A percentile compares a stretch with the other conserved stretches of the same genome.
These are phyloP conservation scores for Microcyclosporella mali DNA, from an alignment of 2,329 filamentous ascomycete species.

Conservation along the genomic window DNA sequence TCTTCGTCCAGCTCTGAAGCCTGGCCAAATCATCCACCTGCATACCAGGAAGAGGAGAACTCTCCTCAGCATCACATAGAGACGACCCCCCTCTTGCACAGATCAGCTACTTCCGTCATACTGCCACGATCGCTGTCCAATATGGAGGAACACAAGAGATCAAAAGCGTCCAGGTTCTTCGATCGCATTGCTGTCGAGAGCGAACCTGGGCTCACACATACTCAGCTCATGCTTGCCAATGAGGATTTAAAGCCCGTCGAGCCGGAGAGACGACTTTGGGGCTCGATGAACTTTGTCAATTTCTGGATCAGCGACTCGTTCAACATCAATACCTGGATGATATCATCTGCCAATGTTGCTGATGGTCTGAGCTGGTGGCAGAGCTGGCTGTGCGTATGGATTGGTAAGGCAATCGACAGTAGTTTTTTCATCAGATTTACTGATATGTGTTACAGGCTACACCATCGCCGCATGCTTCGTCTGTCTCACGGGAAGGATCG, in stretches of 20 bases:
- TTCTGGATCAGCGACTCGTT: conserved; percentile 79
- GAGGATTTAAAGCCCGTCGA: conserved; percentile 58
- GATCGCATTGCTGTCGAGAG: conserved; percentile 64
- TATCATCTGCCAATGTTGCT: conserved; percentile 79
- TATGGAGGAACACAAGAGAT: conserved; percentile 39
- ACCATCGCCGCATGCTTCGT: conserved; percentile 68
- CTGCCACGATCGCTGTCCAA: neutral
- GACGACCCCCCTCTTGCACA: conserved; percentile 9
- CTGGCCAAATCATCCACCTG: too few species aligned
- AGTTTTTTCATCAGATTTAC: too few species aligned
- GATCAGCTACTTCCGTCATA: neutral
- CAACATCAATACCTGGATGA: conserved; percentile 71
- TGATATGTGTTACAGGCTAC: conserved; percentile 41
- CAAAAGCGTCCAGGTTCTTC: conserved; percentile 35
- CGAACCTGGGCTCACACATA: conserved; percentile 69
- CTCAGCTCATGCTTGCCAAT: conserved; percentile 83
- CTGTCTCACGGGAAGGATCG: conserved; percentile 72
- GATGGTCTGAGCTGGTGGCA: conserved; percentile 52
- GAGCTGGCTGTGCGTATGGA: conserved; percentile 38
- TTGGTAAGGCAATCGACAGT: conserved; percentile 75
- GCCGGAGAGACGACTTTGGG: conserved; percentile 73
- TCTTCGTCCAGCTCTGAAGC: too few species aligned
- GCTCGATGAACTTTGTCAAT: conserved; percentile 77
- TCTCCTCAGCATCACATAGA: conserved; percentile 1
- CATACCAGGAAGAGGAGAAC: too few species aligned